Percentiles rank a stretch among this genome's conserved stretches.
These are phyloP conservation scores for Dactylis glomerata DNA, from an alignment of 176 grass and related monocot species.

Conservation along the genomic window DNA sequence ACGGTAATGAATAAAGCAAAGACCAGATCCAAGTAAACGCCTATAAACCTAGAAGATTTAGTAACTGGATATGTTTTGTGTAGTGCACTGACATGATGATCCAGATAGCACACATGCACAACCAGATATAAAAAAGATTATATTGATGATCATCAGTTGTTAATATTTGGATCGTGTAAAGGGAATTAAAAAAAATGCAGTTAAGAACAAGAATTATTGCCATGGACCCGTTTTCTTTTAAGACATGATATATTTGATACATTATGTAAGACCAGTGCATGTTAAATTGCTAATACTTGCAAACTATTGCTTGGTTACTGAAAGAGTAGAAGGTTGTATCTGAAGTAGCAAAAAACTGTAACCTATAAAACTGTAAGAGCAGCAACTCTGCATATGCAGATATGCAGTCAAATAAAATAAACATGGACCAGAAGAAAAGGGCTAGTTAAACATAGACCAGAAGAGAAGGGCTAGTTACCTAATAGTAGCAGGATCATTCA, in stretches of 20 bases:
- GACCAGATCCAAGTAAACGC: not conserved
- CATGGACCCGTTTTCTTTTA: not conserved
- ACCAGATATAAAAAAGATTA: not conserved
- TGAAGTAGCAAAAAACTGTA: not conserved
- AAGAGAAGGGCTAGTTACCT: conserved; percentile 41
- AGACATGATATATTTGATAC: not conserved
- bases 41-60: not conserved
- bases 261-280: conserved; percentile 7
- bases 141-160: not conserved
- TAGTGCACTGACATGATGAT: not conserved
- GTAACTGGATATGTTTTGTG: not conserved
- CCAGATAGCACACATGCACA: conserved; percentile 2
- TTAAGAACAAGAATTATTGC: not conserved
- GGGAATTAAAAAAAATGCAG: not conserved
- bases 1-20: not conserved
- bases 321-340: conserved; percentile 19
- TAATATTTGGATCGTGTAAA: not conserved
- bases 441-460: conserved; percentile 12
- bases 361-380: not conserved
- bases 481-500: conserved; percentile 45
- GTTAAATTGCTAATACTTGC: not conserved
- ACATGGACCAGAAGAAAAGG: conserved; percentile 22
- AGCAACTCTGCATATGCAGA: not conserved
- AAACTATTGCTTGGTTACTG: not conserved
- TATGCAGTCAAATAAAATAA: not conserved